Evolutionary conservation across 345 rosid species (phyloP).

Genomic region (Pistacia vera): DNA sequence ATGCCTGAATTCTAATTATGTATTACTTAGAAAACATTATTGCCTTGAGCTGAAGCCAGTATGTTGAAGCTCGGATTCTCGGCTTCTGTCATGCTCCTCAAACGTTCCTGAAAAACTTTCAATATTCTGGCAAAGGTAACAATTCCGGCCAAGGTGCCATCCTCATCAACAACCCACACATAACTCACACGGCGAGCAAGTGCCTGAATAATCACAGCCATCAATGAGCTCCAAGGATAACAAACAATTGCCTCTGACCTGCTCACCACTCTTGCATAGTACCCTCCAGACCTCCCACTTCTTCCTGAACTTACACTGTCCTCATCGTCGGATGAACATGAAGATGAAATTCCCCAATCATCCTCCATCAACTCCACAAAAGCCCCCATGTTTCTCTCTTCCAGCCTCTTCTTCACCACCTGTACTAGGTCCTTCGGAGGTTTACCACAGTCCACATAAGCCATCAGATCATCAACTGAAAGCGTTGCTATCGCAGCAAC

Average conservation of each 20-base stretch:
- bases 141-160: constrained; percentile 46
- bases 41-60: not conserved
- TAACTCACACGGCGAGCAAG: constrained; percentile 54
- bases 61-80: not conserved
- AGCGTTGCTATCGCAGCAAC: constrained; percentile 59
- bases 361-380: constrained; percentile 48
- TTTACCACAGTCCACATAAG: constrained; percentile 51
- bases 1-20: too few species aligned
- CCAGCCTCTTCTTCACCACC: constrained; percentile 48
- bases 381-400: constrained; percentile 38
- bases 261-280: constrained; percentile 34
- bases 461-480: constrained; percentile 57
- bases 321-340: constrained; percentile 55
- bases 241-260: constrained; percentile 49
- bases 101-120: constrained; percentile 48
- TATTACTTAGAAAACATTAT: not conserved
- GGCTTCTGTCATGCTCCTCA: constrained; percentile 18
- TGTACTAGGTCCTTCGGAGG: constrained; percentile 45
- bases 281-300: constrained; percentile 29
- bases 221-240: constrained; percentile 56
- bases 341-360: constrained; percentile 33
- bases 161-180: constrained; percentile 61
- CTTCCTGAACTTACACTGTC: constrained; percentile 26
- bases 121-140: constrained; percentile 55
- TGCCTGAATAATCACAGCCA: constrained; percentile 72